These are phyloP conservation scores for Geotrichum bryndzae DNA, from an alignment of 1,139 yeast species.

Conservation along the genomic window DNA sequence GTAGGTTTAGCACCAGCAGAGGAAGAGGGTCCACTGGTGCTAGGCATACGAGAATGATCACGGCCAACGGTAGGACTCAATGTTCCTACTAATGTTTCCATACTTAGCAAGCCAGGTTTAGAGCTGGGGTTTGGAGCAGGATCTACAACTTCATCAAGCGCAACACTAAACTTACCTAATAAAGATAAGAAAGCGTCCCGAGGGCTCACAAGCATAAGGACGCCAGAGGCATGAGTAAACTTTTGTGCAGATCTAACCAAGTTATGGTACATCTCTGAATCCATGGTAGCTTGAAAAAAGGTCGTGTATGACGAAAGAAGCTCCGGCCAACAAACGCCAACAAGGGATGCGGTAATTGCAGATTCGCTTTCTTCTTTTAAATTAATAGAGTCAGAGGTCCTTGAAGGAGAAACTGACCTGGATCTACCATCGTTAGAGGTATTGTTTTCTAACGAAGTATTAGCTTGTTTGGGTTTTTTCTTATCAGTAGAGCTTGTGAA, in stretches of 20 bases:
- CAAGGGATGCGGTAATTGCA: constrained; percentile 34
- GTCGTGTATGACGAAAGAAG: constrained; percentile 45
- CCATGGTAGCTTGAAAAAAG: constrained; percentile 60
- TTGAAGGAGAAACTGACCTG: constrained; percentile 8
- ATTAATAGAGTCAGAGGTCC: background rate
- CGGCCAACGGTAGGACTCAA: constrained; percentile 39
- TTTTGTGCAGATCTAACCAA: constrained; percentile 68
- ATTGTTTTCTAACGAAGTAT: background rate
- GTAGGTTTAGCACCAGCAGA: constrained; percentile 5
- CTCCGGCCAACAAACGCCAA: constrained; percentile 44
- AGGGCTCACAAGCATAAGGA: constrained; percentile 50
- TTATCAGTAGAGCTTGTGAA: constrained; percentile 30
- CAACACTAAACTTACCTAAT: constrained; percentile 47
- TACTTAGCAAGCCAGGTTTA: constrained; percentile 41
- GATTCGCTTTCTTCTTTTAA: constrained; percentile 10
- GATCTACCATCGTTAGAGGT: background rate
- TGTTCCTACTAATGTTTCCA: constrained; percentile 59
- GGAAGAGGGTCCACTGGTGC: background rate
- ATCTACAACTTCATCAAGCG: constrained; percentile 41
- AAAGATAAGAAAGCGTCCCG: constrained; percentile 57
- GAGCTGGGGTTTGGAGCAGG: background rate
- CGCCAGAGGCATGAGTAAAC: constrained; percentile 74
- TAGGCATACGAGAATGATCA: constrained; percentile 14
- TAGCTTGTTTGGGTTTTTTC: constrained; percentile 2
- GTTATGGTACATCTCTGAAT: constrained; percentile 58